Evolutionary conservation across 1,284 basidiomycete genomes (phyloP).

Genomic region (Fistulinella staudtii): DNA sequence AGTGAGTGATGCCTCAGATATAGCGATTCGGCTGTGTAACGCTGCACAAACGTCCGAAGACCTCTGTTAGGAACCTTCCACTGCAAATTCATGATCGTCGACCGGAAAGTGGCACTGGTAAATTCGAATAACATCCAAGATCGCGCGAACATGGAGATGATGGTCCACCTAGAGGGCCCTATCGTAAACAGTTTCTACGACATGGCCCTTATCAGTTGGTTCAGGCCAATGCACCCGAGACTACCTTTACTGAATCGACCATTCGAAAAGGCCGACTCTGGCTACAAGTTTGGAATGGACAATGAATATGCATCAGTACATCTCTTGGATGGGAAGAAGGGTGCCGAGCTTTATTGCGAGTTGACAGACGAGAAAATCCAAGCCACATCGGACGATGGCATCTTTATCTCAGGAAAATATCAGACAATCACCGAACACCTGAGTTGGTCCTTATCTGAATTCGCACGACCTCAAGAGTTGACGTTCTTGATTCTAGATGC

Average conservation of each 20-base stretch:
- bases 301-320: slow-evolving; percentile 40
- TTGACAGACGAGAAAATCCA: slow-evolving; percentile 16
- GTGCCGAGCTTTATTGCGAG: slow-evolving; percentile 27
- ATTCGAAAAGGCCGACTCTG: slow-evolving; percentile 19
- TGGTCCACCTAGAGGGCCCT: slow-evolving; percentile 63
- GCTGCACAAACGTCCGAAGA: slow-evolving; percentile 38
- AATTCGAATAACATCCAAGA: slow-evolving; percentile 79
- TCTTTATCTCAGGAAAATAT: slow-evolving; percentile 31
- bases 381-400: slow-evolving; percentile 6
- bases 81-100: slow-evolving; percentile 73
- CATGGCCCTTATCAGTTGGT: slow-evolving; percentile 67
- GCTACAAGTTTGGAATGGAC: slow-evolving; percentile 48
- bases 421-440: slow-evolving; percentile 37
- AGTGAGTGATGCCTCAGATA: slow-evolving; percentile 17
- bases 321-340: slow-evolving; percentile 28
- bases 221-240: slow-evolving; percentile 52
- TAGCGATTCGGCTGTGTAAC: background rate
- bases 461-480: slow-evolving; percentile 1
- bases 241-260: slow-evolving; percentile 44
- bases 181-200: slow-evolving; percentile 74
- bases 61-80: slow-evolving; percentile 74
- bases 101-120: slow-evolving; percentile 67
- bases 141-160: slow-evolving; percentile 66
- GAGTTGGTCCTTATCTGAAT: slow-evolving; percentile 17
- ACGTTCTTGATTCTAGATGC: slow-evolving; percentile 29